These are phyloP conservation scores for Uncinocarpus reesii DNA, from an alignment of 2,329 filamentous ascomycete species.

Conservation along the genomic window DNA sequence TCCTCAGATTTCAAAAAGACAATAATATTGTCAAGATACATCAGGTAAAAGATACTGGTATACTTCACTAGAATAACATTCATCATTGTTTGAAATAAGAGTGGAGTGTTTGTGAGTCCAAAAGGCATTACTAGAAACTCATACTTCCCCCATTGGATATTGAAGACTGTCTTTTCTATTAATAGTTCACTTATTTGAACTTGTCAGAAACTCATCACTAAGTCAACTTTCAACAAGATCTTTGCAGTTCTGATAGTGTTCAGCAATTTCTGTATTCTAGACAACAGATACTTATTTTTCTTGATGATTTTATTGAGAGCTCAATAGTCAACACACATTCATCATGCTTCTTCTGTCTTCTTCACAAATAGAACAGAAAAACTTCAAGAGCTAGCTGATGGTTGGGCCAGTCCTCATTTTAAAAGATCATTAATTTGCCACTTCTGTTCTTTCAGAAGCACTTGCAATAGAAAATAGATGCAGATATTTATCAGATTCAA, in stretches of 20 bases:
- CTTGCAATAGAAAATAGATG: no score
- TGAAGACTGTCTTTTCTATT: neutral
- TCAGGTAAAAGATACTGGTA: neutral
- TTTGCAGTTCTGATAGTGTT: neutral
- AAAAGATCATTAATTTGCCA: no score
- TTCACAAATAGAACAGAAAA: no score
- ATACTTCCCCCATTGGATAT: neutral
- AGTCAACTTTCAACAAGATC: neutral
- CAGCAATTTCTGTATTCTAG: no score
- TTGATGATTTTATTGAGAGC: no score
- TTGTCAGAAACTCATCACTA: neutral
- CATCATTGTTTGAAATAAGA: neutral
- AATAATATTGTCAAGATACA: neutral
- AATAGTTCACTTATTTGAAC: neutral
- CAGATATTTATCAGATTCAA: no score
- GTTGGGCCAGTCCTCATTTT: no score
- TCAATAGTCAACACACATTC: no score
- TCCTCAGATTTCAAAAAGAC: neutral
- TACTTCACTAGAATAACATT: neutral
- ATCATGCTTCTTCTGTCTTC: no score
- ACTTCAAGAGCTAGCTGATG: no score
- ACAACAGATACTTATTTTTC: no score
- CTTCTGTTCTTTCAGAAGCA: no score
- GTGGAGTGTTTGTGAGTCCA: neutral
- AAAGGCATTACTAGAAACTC: neutral